Percentiles rank a stretch among this genome's conserved stretches.
Conservation (phyloP, 768 basidiomycete species). For the Pholiota conissans region DNA sequence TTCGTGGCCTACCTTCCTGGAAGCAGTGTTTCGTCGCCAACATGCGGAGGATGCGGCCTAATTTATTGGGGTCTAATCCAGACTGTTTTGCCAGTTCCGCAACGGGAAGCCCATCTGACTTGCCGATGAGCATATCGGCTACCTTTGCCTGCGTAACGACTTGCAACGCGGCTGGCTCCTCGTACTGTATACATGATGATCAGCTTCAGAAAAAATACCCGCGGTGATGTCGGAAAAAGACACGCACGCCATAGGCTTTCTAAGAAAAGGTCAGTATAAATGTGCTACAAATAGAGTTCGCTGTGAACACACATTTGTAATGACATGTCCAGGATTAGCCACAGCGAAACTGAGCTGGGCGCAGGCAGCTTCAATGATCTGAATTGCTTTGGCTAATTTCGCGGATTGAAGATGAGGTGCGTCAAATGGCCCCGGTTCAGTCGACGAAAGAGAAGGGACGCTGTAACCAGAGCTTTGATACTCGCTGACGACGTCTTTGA, state of each 20-base stretch:
- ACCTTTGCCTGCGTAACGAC: slow-evolving; percentile 31
- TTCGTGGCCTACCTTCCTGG: slow-evolving; percentile 29
- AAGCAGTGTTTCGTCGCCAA: slow-evolving; percentile 38
- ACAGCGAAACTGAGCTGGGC: slow-evolving; percentile 25
- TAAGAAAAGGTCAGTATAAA: neutral
- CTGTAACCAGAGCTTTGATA: slow-evolving; percentile 23
- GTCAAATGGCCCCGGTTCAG: slow-evolving; percentile 33
- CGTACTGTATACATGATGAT: slow-evolving; percentile 12
- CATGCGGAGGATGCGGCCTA: slow-evolving; percentile 32
- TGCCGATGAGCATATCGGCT: slow-evolving; percentile 32
- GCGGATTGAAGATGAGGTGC: slow-evolving; percentile 10
- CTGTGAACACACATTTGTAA: slow-evolving; percentile 23
- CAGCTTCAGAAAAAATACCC: neutral
- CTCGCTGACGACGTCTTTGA: slow-evolving; percentile 7
- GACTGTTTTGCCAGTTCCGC: slow-evolving; percentile 24
- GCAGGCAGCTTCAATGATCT: slow-evolving; percentile 28
- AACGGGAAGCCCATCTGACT: slow-evolving; percentile 33
- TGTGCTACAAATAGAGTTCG: neutral
- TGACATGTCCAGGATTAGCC: slow-evolving; percentile 24
- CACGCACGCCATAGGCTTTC: slow-evolving; percentile 6
- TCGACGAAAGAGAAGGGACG: slow-evolving; percentile 35
- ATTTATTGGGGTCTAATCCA: slow-evolving; percentile 30
- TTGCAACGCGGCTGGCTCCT: slow-evolving; percentile 28
- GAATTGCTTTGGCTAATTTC: slow-evolving; percentile 21
- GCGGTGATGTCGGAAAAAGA: neutral